A percentile compares a stretch with the other conserved stretches of the same genome.
Conservation (phyloP, 2,329 filamentous ascomycete genomes). For the Xylariaceae sp. region DNA sequence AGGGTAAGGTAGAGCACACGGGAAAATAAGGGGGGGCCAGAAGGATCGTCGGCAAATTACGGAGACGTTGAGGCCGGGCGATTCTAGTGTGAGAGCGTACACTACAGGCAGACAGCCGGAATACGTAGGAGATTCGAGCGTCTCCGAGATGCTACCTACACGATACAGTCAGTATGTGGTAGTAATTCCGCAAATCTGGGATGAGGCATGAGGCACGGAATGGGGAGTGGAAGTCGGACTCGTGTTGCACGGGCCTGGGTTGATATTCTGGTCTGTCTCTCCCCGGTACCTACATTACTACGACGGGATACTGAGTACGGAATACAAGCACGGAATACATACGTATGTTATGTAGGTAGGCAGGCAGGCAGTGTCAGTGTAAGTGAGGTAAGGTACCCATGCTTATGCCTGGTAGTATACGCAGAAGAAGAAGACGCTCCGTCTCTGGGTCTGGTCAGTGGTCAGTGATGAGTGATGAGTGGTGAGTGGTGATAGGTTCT, state of each 20-base stretch:
- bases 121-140: neutral
- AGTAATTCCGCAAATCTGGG: neutral
- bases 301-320: no score
- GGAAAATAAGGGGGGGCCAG: constrained; percentile 3
- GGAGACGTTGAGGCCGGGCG: neutral
- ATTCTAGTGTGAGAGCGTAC: neutral
- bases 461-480: neutral
- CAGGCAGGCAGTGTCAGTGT: neutral
- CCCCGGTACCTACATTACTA: no score
- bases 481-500: no score
- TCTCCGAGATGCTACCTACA: neutral
- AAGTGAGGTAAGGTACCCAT: neutral
- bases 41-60: constrained; percentile 19
- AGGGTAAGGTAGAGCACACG: constrained; percentile 1
- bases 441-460: neutral
- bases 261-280: neutral
- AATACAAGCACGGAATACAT: neutral
- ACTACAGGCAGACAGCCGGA: neutral
- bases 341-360: neutral
- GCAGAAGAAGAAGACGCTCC: neutral
- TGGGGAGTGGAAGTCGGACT: neutral
- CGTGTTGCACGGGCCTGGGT: neutral
- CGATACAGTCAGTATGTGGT: neutral
- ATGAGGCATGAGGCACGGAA: neutral
- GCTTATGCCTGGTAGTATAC: neutral